A percentile compares a stretch with the other conserved stretches of the same genome.
phyloP scores from a whole-genome alignment of 768 basidiomycete genomes.

The Lactifluus piperatus region DNA sequence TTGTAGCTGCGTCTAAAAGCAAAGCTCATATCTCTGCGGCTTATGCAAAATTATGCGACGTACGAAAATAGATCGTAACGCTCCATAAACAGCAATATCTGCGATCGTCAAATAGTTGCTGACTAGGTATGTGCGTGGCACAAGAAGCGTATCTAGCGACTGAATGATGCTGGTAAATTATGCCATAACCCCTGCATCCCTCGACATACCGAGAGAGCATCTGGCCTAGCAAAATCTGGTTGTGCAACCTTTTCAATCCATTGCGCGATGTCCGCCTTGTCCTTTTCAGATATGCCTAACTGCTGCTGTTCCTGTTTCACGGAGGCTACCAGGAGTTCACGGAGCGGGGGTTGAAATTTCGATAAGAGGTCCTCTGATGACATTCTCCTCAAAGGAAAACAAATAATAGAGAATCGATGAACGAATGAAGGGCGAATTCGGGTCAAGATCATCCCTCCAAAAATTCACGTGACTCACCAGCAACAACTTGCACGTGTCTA shows the following conservation, averaged over 20 bases:
- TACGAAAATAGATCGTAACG: conserved; percentile 78
- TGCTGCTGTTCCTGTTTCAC: conserved; percentile 35
- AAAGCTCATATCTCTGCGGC: neutral
- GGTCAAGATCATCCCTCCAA: neutral
- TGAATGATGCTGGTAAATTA: conserved; percentile 26
- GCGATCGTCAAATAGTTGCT: conserved; percentile 80
- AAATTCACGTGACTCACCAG: conserved; percentile 1
- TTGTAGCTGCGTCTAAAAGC: conserved; percentile 54
- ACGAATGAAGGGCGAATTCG: neutral
- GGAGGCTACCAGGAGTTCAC: conserved; percentile 43
- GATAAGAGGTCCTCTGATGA: conserved; percentile 22
- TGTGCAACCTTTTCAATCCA: conserved; percentile 64
- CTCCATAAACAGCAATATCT: conserved; percentile 84
- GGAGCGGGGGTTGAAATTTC: conserved; percentile 25
- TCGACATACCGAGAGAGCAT: conserved; percentile 39
- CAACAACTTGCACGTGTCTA: neutral
- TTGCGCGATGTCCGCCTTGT: conserved; percentile 50
- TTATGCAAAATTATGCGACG: conserved; percentile 23
- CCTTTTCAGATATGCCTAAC: conserved; percentile 48
- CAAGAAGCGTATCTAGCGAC: conserved; percentile 64
- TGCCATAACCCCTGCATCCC: neutral
- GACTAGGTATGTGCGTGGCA: conserved; percentile 78
- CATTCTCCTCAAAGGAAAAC: conserved; percentile 23
- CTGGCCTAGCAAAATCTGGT: conserved; percentile 40
- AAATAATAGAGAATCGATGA: conserved; percentile 12